Evolutionary conservation across 805 yeast species (phyloP), one percentile per base, ranked within the genome.

Genomic region (Diddensiella santjacobensis): DNA sequence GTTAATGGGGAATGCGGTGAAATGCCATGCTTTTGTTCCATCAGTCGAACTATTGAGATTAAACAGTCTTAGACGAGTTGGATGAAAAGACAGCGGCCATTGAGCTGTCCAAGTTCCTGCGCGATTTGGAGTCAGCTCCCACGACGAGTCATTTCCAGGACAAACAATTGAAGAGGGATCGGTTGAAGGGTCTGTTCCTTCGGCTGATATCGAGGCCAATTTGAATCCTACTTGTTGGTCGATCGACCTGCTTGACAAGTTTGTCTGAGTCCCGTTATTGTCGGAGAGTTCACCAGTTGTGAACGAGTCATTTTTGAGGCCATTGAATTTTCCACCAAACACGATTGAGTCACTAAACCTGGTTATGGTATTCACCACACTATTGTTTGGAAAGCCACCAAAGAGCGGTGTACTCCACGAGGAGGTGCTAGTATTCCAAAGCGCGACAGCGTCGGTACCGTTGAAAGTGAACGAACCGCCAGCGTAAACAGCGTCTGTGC

Each of bases 311-410:
- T 80, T 66, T 4, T 87, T 87, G 38, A 88, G 67, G 6, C 83
- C 77, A 48, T 70, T 59, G 61, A 93, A 89, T 2, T 67, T 51
- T 10, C 99, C 99, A 1, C 93, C 91, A 68, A 89, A 91, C 10
- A 93, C 62, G 4, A 93, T 71, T 33, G 71, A 73, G 42, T 66
- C 67, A 29, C 66, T 65, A 36, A 62, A 58, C 2, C 79, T 60
- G 0, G 78, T 54, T 15, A 93, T 89, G 4, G 90, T 71, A 52
- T 81, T 79, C 11, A 93, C 77, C 0, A 57, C 51, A 0, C 90
- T 71, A 49, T 76, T 71, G 29, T 72, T 60, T 4, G 81, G 81
- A 61, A 91, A 88, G 0, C 98, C 98, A 23, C 76, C 74, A 65
- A 91, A 93, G 0, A 85, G 83, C 2, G 87, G 69, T 5, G 74